Percentiles rank a stretch among this genome's conserved stretches.
Conservation (phyloP, 2,329 filamentous ascomycete species). For the Colletotrichum tanaceti region DNA sequence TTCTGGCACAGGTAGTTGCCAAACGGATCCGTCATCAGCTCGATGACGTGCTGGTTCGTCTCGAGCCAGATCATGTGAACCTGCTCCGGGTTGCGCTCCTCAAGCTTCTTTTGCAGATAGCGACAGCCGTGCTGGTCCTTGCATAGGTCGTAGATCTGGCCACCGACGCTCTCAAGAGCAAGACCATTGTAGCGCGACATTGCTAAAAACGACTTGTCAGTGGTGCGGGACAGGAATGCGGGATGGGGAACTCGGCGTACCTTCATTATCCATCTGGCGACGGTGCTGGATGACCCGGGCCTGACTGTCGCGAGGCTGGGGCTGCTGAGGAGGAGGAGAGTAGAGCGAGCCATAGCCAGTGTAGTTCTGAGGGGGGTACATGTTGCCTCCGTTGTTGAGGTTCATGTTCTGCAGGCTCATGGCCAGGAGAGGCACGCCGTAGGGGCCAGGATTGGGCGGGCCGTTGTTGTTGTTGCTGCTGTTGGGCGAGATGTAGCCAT, state of each 20-base stretch:
- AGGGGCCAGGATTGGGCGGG: conserved; percentile 42
- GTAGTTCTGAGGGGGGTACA: conserved; percentile 70
- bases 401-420: conserved; percentile 77
- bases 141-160: conserved; percentile 89
- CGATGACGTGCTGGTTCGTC: conserved; percentile 92
- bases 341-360: conserved; percentile 67
- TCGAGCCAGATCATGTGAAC: conserved; percentile 95
- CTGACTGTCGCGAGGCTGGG: conserved; percentile 77
- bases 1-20: conserved; percentile 99
- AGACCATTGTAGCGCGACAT: conserved; percentile 87
- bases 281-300: conserved; percentile 80
- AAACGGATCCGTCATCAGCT: conserved; percentile 99
- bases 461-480: conserved; percentile 11
- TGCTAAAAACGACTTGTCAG: conserved; percentile 57
- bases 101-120: conserved; percentile 96
- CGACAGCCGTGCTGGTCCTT: conserved; percentile 99
- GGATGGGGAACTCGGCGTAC: conserved; percentile 53
- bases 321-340: conserved; percentile 56
- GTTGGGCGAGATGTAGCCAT: conserved; percentile 33
- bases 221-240: neutral
- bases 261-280: conserved; percentile 79
- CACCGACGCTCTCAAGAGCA: conserved; percentile 81
- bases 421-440: conserved; percentile 70
- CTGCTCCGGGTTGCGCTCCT: conserved; percentile 85
- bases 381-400: conserved; percentile 52